phyloP scores from a whole-genome alignment of 345 rosid species.

The Trapa incisa region DNA sequence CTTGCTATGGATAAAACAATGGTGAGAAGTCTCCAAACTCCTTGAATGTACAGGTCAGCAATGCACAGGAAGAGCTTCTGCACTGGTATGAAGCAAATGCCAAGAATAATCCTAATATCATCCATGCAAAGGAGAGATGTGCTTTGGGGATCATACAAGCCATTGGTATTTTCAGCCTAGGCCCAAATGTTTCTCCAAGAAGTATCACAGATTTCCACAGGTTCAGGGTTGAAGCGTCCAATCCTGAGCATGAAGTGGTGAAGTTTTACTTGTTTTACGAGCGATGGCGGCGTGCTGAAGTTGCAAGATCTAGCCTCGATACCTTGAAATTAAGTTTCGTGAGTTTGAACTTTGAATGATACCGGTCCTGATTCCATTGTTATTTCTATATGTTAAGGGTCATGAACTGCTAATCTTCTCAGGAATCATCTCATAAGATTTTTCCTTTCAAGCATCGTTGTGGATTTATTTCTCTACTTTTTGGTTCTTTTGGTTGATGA shows the following conservation, averaged over 20 bases:
- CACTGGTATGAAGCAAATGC: constrained; percentile 64
- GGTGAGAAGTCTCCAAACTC: background rate
- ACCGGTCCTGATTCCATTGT: background rate
- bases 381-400: background rate
- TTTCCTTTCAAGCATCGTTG: background rate
- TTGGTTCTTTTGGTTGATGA: background rate
- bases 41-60: constrained; percentile 46
- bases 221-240: constrained; percentile 14
- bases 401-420: background rate
- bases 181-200: constrained; percentile 60
- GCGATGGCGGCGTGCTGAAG: constrained; percentile 53
- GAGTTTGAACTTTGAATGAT: constrained; percentile 8
- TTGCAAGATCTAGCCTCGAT: constrained; percentile 31
- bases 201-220: constrained; percentile 33
- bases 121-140: constrained; percentile 64
- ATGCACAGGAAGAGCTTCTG: constrained; percentile 70
- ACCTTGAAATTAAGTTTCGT: constrained; percentile 21
- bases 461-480: background rate
- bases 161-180: constrained; percentile 47
- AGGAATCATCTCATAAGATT: too few species aligned
- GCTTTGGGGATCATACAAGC: constrained; percentile 82
- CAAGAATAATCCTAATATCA: constrained; percentile 39
- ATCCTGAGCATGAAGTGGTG: constrained; percentile 44
- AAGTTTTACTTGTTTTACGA: constrained; percentile 56
- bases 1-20: background rate